Base-by-base conservation (phyloP, 768 basidiomycete species). In the Vishniacozyma victoriae region DNA sequence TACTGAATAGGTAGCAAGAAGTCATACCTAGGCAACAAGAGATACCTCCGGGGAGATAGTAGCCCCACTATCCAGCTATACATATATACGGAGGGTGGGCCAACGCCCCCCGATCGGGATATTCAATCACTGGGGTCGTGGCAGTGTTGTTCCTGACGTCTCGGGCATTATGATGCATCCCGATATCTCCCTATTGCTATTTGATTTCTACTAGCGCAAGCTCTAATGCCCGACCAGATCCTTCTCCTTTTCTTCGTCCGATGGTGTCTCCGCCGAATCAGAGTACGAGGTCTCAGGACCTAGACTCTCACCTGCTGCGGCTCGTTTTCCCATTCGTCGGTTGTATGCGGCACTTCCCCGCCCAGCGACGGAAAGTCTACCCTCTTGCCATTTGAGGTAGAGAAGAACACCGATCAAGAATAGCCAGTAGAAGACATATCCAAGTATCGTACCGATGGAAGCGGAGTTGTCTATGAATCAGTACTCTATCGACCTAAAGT, bases 391-490 rank as follows among this genome's bases (percentile, higher is more conserved):
- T 67, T 74, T 74, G 59, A 74, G 64, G 59, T 70, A 78, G 42
- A 85, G 63, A 43, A 97, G 77, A 2, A 75, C 75, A 26, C 64
- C 78, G 38, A 92, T 81, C 57, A 85, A 86, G 12, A 83, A 80
- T 52, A 95, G 55, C 92, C 92, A 96, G 76, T 92, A 96, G 72
- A 88, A 85, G 40, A 87, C 80, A 70, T 96, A 97, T 0, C 82
- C 75, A n/a, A 93, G 75, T 18, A 96, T 78, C 1, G 84, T 79
- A 12, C 92, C 89, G 50, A 84, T 44, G 77, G 85, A 83, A 7
- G 83, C 91, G 46, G 76, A 85, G 71, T 92, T 91, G 55, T 81
- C 81, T 12, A 44, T 12, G 43, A 33, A n/a, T 33, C n/a, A 33
- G 29, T 9, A 33, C n/a, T n/a, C n/a, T 33, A n/a, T 9, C 23